Conservation (phyloP, 345 rosid genomes). For the Brassica juncea region DNA sequence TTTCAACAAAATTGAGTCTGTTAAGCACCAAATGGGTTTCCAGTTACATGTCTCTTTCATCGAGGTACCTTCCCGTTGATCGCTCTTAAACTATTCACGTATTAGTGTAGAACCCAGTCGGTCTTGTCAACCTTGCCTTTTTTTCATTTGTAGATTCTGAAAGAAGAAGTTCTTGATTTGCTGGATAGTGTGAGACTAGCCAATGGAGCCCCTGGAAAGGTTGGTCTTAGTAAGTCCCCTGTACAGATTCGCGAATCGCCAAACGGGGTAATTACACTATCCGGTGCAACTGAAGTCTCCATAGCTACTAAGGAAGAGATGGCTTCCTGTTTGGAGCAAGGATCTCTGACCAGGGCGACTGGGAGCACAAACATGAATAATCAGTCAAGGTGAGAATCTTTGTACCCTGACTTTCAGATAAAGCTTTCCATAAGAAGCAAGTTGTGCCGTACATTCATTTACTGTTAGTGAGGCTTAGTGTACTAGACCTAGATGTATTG, state of each 20-base stretch:
- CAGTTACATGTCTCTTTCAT: constrained; percentile 84
- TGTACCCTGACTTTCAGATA: neutral
- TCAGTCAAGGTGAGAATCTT: constrained; percentile 62
- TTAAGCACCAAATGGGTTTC: constrained; percentile 58
- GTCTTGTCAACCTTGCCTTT: neutral
- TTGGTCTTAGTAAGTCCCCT: constrained; percentile 56
- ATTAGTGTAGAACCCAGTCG: neutral
- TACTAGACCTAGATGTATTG: neutral
- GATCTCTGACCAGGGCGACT: constrained; percentile 75
- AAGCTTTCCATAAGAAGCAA: constrained; percentile 5
- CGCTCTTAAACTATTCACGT: neutral
- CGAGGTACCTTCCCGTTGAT: constrained; percentile 48
- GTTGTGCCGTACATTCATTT: neutral
- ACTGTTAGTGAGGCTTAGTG: constrained; percentile 10
- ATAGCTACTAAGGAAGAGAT: constrained; percentile 65
- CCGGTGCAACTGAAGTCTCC: constrained; percentile 73
- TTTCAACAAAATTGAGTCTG: constrained; percentile 61
- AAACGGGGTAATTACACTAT: constrained; percentile 74
- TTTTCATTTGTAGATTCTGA: constrained; percentile 58
- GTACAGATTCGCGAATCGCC: constrained; percentile 84
- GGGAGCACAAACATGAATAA: constrained; percentile 90
- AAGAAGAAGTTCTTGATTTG: constrained; percentile 84
- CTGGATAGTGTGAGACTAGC: constrained; percentile 59
- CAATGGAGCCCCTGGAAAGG: constrained; percentile 62
- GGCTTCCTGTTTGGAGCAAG: constrained; percentile 81